Base-by-base conservation (phyloP, 2,329 filamentous ascomycete genomes). In the Fusarium nelsonii region DNA sequence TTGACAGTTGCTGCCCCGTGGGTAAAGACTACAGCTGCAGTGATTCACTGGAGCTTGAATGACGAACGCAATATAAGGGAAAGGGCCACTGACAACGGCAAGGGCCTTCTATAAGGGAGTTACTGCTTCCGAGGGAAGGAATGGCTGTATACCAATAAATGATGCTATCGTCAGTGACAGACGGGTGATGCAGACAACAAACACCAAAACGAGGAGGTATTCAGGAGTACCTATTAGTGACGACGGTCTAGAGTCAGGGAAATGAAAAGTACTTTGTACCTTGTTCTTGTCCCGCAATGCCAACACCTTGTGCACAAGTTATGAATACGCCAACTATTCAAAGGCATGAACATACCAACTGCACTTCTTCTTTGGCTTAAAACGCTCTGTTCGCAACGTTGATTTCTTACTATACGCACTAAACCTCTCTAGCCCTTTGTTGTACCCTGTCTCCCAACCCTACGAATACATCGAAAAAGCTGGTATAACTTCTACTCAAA, bases 401-500 rank as follows among this genome's bases (percentile, higher is more conserved):
- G 40, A 34, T 32, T 50, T 34, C 12, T 49, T 3, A 10, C 4
- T 40, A 33, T 44, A 53, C 46, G 23, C 12, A 32, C 43, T 48
- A 34, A 18, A 34, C 28, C 34, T 18, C 39, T 64, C 28, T 58
- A 52, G 10, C 18, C 60, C 49, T 60, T 51, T 65, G 45, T 44
- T 40, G 65, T 48, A 50, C 51, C 48, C 36, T 41, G 14, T 18
- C 23, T 41, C 28, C 14, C 37, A 15, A 37, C 45, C 39, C 20
- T 52, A 58, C 48, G 18, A 32, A 68, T 55, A 57, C 55, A 45
- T 55, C 49, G 41, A 65, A 54, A 59, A 52, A 60, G 36, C 33
- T 52, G 61, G 37, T 65, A 65, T 66, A 54, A 49, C 33, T 51
- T 61, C 44, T 60, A 58, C 53, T 41, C 43, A 33, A 63, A 50